Conservation (phyloP, 495 filamentous ascomycete species). For the Beverwykella pulmonaria region DNA sequence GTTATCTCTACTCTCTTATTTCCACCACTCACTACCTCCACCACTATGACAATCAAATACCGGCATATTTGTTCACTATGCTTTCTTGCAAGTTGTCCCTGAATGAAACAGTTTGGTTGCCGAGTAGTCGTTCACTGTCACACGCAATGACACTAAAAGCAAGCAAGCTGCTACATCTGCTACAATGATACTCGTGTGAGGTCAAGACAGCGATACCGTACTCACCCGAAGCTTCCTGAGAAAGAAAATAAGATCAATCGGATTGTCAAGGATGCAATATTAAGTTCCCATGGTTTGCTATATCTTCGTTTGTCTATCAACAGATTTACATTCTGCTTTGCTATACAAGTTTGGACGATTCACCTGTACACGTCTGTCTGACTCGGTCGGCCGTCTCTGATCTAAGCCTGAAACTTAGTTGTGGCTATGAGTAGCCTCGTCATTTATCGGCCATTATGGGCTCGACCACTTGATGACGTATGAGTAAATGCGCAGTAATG, state of each 20-base stretch:
- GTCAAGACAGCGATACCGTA: background rate
- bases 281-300: background rate
- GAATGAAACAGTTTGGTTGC: background rate
- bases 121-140: background rate
- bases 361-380: background rate
- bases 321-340: background rate
- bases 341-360: background rate
- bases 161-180: background rate
- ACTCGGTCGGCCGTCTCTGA: background rate
- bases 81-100: background rate
- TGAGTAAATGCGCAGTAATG: no score
- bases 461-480: background rate
- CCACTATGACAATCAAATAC: background rate
- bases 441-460: background rate
- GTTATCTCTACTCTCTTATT: background rate
- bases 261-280: background rate
- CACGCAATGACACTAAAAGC: background rate
- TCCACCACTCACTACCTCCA: background rate
- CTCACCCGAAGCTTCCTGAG: background rate
- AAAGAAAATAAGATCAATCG: background rate
- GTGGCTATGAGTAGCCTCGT: no score
- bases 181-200: no score
- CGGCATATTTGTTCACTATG: background rate
- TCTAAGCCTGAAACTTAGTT: background rate
- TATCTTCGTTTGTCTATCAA: slow-evolving; percentile 1